These are phyloP conservation scores for Fusarium buxicola DNA, from an alignment of 2,329 filamentous ascomycete species.

Conservation along the genomic window DNA sequence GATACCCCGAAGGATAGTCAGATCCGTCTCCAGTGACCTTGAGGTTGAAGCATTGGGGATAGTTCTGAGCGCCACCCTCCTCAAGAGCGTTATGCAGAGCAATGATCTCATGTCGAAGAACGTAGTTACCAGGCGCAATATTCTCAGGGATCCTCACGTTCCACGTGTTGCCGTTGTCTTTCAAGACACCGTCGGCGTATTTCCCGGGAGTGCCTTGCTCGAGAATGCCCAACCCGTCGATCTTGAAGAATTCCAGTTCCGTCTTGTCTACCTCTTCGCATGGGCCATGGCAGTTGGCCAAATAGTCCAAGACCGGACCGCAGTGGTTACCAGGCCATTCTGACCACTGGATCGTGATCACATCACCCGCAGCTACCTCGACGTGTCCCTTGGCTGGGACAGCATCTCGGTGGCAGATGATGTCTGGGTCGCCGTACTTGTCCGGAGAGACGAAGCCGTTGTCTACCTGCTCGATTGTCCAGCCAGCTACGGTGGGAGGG, in stretches of 20 bases:
- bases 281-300: slow-evolving; percentile 57
- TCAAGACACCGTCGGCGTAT: slow-evolving; percentile 59
- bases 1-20: slow-evolving; percentile 48
- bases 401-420: slow-evolving; percentile 61
- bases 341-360: slow-evolving; percentile 61
- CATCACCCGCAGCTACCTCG: slow-evolving; percentile 58
- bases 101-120: slow-evolving; percentile 67
- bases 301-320: slow-evolving; percentile 60
- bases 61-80: slow-evolving; percentile 59
- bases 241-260: slow-evolving; percentile 60
- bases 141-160: slow-evolving; percentile 60
- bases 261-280: slow-evolving; percentile 57
- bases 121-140: slow-evolving; percentile 64
- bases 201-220: slow-evolving; percentile 51
- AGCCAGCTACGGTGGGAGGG: slow-evolving; percentile 54
- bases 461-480: slow-evolving; percentile 56
- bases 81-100: slow-evolving; percentile 61
- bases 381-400: slow-evolving; percentile 55
- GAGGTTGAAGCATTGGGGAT: slow-evolving; percentile 65
- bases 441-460: slow-evolving; percentile 63
- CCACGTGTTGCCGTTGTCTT: slow-evolving; percentile 63
- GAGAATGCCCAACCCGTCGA: slow-evolving; percentile 55
- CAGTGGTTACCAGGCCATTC: slow-evolving; percentile 62
- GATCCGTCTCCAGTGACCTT: slow-evolving; percentile 57
- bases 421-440: slow-evolving; percentile 55